These are phyloP conservation scores for Mycosphaerella sp. DNA, from an alignment of 2,329 filamentous ascomycete species.

Conservation along the genomic window DNA sequence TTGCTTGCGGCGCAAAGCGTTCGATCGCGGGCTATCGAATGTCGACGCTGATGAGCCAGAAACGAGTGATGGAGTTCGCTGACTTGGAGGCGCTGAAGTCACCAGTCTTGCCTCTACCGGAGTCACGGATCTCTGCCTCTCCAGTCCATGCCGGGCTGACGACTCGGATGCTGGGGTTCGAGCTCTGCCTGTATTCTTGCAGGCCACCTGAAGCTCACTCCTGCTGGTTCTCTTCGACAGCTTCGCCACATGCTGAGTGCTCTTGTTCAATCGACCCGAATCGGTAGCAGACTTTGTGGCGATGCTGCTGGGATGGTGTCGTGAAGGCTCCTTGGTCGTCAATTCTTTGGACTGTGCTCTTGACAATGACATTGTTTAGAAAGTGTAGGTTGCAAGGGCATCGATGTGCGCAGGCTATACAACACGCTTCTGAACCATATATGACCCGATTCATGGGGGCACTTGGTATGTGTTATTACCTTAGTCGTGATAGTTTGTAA, in stretches of 20 bases:
- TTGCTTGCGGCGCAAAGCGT: slow-evolving; percentile 41
- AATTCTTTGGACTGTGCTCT: slow-evolving; percentile 1
- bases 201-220: slow-evolving; percentile 12
- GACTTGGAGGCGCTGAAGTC: slow-evolving; percentile 22
- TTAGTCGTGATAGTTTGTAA: background rate
- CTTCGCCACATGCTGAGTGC: slow-evolving; percentile 25
- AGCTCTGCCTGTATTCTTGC: slow-evolving; percentile 16
- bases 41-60: slow-evolving; percentile 46
- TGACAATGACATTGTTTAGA: background rate
- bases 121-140: slow-evolving; percentile 9
- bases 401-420: background rate
- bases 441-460: background rate
- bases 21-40: slow-evolving; percentile 42
- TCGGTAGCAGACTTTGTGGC: slow-evolving; percentile 18
- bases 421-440: background rate
- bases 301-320: slow-evolving; percentile 21
- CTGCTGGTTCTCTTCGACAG: slow-evolving; percentile 26
- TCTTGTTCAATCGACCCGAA: slow-evolving; percentile 15
- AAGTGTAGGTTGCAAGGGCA: background rate
- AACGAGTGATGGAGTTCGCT: slow-evolving; percentile 44
- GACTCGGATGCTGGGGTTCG: slow-evolving; percentile 14
- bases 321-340: background rate
- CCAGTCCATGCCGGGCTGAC: slow-evolving; percentile 8
- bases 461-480: background rate
- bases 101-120: slow-evolving; percentile 8